Base-by-base conservation (phyloP, 192 early-diverging fungal genomes). In the Coemansia sp. region DNA sequence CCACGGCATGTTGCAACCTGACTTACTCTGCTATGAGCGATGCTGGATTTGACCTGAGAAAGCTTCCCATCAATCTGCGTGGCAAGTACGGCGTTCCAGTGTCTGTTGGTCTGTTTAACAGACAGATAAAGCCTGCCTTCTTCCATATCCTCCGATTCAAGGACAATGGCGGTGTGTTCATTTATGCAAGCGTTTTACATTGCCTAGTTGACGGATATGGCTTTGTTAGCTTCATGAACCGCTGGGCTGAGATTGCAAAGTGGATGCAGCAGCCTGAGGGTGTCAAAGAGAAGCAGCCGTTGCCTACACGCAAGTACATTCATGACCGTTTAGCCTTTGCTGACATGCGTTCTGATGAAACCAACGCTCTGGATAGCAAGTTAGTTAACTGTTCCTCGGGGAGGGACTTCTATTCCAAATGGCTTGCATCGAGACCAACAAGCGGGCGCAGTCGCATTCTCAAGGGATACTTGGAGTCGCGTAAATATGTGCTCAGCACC, bases 111-210 rank as follows among this genome's bases (percentile, higher is more conserved):
- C 54, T 43, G 3, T 0, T 45, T 23, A 37, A 23, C 9, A 65
- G 69, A 0, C 6, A 5, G 5, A 67, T 76, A 15, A 70, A 63
- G 26, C 44, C 61, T 5, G 69, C 42, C 2, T 52, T 64, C 42
- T 21, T 67, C 3, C 59, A 64, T 39, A 41, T 67, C 1, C 39
- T 71, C 4, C 18, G 74, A n/a, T 47, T 70, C 0, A 21, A 16
- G n/a, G 69, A 71, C 9, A 70, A 67, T 43, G 71, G 74, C 40
- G 74, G 74, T 9, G 10, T 76, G 26, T 16, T 66, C 15, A 9
- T 76, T 8, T 76, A 63, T 56, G 26, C 43, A n/a, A 71, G 69
- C 54, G 41, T 64, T 16, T 16, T 54, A 0, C 69, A 76, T 19
- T 67, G 53, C 61, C 32, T 66, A 2, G 61, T 67, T 0, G 74